These are phyloP conservation scores for Beauveria caledonica DNA, from an alignment of 2,329 filamentous ascomycete genomes.

Conservation along the genomic window DNA sequence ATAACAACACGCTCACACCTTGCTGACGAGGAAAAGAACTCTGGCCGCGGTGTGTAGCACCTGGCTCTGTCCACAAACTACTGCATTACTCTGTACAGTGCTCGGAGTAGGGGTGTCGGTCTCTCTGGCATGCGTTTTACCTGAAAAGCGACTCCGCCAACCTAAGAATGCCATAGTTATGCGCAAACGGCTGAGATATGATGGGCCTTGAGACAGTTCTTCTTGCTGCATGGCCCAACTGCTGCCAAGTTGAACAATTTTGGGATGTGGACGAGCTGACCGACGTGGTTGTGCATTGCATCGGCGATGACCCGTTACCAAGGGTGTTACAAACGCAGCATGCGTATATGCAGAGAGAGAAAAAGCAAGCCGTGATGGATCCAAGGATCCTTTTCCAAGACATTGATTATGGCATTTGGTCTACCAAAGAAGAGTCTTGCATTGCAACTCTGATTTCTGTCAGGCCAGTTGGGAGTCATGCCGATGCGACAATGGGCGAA, in stretches of 20 bases:
- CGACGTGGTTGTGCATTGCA: neutral
- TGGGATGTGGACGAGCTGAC: neutral
- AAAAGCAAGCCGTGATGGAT: neutral
- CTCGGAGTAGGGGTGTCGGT: neutral
- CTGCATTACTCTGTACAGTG: neutral
- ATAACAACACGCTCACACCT: too few relatives aligned
- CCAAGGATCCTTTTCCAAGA: neutral
- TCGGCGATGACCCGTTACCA: neutral
- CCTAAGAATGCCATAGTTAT: neutral
- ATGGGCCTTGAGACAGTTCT: neutral
- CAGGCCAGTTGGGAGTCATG: neutral
- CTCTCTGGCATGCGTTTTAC: neutral
- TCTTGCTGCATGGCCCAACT: neutral
- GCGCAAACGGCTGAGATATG: neutral
- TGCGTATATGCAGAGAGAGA: neutral
- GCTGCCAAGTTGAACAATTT: neutral
- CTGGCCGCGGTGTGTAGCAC: too few relatives aligned
- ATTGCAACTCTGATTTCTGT: too few relatives aligned
- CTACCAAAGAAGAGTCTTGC: neutral
- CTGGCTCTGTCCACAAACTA: neutral
- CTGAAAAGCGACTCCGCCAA: neutral
- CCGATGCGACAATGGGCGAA: neutral
- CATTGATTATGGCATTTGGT: neutral
- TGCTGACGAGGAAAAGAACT: too few relatives aligned
- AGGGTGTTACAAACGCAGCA: neutral